Evolutionary conservation across 495 filamentous ascomycete genomes (phyloP).

Genomic region (Neurospora sp.): DNA sequence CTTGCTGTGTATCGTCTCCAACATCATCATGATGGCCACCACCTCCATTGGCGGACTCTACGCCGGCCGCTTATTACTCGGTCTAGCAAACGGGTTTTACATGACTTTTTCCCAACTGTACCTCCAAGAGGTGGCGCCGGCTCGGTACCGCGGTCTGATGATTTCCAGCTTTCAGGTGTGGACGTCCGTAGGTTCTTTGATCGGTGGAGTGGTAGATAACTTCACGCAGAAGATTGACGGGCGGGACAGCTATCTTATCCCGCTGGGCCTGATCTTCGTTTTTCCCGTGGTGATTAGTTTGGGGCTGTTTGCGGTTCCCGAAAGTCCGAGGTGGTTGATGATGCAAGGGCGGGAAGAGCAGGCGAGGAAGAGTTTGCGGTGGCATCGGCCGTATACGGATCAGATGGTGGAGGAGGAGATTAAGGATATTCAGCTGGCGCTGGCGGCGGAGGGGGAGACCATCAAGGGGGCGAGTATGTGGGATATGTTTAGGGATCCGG

Average conservation of each 20-base stretch:
- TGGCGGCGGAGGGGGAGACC: conserved; percentile 35
- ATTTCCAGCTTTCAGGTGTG: conserved; percentile 28
- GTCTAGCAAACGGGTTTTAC: conserved; percentile 41
- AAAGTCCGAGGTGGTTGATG: conserved; percentile 51
- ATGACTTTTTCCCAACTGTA: conserved; percentile 50
- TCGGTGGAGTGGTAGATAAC: conserved; percentile 50
- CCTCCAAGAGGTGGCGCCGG: conserved; percentile 36
- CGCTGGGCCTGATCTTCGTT: conserved; percentile 44
- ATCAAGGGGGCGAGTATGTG: conserved; percentile 29
- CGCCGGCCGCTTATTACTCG: conserved; percentile 42
- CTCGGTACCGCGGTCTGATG: conserved; percentile 36
- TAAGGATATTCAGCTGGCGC: conserved; percentile 36
- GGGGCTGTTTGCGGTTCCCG: conserved; percentile 47
- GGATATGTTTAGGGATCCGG: conserved; percentile 41
- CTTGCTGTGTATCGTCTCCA: conserved; percentile 34
- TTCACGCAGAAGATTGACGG: conserved; percentile 35
- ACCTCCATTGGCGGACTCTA: conserved; percentile 40
- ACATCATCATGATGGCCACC: conserved; percentile 44
- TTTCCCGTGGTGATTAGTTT: conserved; percentile 38
- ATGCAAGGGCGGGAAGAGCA: conserved; percentile 34
- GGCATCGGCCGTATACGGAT: conserved; percentile 32
- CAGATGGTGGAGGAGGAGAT: conserved; percentile 36
- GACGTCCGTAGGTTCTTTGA: conserved; percentile 28
- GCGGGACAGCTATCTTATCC: conserved; percentile 41
- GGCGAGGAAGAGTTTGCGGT: conserved; percentile 33